Evolutionary conservation across 2,329 filamentous ascomycete species (phyloP).

Genomic region (Davidsoniella eucalypti): DNA sequence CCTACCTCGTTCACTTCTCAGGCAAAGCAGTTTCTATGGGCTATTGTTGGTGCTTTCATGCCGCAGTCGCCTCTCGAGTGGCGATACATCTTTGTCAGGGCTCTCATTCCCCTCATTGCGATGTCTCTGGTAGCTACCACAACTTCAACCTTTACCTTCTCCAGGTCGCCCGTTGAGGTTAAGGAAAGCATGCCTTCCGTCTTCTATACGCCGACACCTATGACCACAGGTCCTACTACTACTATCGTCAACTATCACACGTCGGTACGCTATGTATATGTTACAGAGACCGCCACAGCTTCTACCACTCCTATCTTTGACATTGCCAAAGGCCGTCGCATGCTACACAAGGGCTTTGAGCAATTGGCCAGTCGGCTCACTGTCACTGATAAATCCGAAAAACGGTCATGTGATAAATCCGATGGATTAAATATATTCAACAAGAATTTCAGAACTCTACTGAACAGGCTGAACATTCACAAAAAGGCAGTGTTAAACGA

Average conservation of each 20-base stretch:
- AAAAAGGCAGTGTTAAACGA: not conserved
- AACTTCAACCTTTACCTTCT: not conserved
- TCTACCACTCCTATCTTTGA: slow-evolving; percentile 9
- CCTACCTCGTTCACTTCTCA: not conserved
- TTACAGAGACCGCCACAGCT: slow-evolving; percentile 7
- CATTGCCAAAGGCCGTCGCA: not conserved
- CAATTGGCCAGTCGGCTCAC: too few species aligned
- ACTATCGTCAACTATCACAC: slow-evolving; percentile 11
- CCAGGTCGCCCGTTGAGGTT: not conserved
- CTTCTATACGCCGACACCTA: too few species aligned
- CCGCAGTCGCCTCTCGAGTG: not conserved
- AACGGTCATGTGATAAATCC: not conserved
- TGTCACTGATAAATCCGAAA: not conserved
- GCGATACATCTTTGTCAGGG: too few species aligned
- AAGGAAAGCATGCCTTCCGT: not conserved
- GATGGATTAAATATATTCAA: too few species aligned
- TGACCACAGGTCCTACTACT: slow-evolving; percentile 1
- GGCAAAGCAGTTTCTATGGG: not conserved
- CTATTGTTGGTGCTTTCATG: not conserved
- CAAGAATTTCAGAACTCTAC: not conserved
- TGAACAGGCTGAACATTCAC: too few species aligned
- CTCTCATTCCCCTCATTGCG: too few species aligned
- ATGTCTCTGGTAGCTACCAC: not conserved
- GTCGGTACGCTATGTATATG: slow-evolving; percentile 7
- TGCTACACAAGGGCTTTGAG: too few species aligned